These are phyloP conservation scores for Xanthoparmelia taractica DNA, from an alignment of 495 filamentous ascomycete genomes.

Conservation along the genomic window DNA sequence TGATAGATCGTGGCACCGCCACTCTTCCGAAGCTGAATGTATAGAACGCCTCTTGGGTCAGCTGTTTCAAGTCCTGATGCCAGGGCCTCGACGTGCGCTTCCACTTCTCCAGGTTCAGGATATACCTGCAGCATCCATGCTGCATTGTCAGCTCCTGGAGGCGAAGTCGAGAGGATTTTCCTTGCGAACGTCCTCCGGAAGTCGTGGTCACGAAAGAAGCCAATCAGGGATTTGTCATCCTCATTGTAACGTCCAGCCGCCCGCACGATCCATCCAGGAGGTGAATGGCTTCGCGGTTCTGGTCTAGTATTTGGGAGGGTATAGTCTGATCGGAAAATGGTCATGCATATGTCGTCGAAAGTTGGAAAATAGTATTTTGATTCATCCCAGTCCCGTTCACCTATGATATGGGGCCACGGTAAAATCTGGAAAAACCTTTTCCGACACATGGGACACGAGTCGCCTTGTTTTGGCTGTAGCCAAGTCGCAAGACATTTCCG, in stretches of 20 bases:
- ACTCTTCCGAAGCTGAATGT: not conserved
- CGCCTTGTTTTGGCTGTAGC: not conserved
- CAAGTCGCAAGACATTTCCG: not conserved
- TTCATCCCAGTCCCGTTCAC: not conserved
- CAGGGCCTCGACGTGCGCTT: not conserved
- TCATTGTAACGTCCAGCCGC: not conserved
- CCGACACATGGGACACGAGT: not conserved
- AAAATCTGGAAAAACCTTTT: not conserved
- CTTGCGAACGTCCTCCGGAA: not conserved
- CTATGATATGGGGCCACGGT: not conserved
- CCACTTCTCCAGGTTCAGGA: not conserved
- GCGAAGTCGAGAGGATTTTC: not conserved
- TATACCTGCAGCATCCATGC: not conserved
- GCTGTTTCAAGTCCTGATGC: not conserved
- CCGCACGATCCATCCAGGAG: not conserved
- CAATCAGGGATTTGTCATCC: not conserved
- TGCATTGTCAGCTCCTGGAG: not conserved
- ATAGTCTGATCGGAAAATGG: not conserved
- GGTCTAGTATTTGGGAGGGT: not conserved
- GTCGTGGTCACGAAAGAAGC: not conserved
- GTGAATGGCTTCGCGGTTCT: not conserved
- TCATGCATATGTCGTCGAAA: not conserved
- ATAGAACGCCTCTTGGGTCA: not conserved
- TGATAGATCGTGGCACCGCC: not conserved
- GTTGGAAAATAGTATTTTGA: not conserved